Conservation (phyloP, 805 yeast species). For the Candida tibetensis region DNA sequence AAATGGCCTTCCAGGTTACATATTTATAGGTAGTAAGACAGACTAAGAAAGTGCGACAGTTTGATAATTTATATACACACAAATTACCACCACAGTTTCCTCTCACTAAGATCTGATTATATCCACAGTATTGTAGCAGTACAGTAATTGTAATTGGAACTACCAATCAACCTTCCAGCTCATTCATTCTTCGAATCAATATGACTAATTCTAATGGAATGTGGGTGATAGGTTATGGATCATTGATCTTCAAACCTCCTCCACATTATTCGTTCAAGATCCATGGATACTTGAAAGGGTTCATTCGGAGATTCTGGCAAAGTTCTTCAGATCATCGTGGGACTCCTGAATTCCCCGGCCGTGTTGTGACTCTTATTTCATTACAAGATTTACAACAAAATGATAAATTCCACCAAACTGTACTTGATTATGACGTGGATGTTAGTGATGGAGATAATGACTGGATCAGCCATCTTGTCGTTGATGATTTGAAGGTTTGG, state of each 20-base stretch:
- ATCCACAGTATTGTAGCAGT: neutral
- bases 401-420: constrained; percentile 40
- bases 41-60: neutral
- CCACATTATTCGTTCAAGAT: constrained; percentile 60
- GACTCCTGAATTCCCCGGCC: constrained; percentile 79
- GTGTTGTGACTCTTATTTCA: constrained; percentile 81
- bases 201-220: constrained; percentile 31
- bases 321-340: constrained; percentile 88
- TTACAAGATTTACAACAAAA: constrained; percentile 49
- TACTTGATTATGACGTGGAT: constrained; percentile 24
- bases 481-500: constrained; percentile 55
- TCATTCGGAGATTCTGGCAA: constrained; percentile 86
- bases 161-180: neutral
- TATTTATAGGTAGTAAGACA: constrained; percentile 23
- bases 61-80: too few relatives aligned
- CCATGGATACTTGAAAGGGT: constrained; percentile 76
- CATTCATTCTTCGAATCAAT: constrained; percentile 1
- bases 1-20: constrained; percentile 45
- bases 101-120: neutral
- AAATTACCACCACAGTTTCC: too few relatives aligned
- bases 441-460: constrained; percentile 7
- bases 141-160: neutral
- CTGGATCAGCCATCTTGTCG: constrained; percentile 22
- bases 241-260: constrained; percentile 87
- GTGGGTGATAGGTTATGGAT: constrained; percentile 92